Conservation (phyloP, 2,329 filamentous ascomycete genomes). For the Phaeosphaeria sp. region DNA sequence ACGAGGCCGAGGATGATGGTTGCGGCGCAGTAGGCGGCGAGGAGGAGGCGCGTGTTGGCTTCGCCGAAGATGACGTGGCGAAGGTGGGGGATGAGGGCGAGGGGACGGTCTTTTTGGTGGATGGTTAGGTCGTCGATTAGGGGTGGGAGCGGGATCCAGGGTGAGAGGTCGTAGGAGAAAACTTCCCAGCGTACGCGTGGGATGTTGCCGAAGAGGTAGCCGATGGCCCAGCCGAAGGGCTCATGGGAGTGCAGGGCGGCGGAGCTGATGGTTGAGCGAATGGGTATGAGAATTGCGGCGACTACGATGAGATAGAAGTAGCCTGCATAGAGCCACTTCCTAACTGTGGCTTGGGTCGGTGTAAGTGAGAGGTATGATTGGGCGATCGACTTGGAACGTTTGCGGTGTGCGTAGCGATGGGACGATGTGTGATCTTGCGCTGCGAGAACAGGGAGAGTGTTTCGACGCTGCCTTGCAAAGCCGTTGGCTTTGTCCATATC, state of each 20-base stretch:
- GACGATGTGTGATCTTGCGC: slow-evolving; percentile 29
- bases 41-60: slow-evolving; percentile 80
- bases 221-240: slow-evolving; percentile 89
- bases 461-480: slow-evolving; percentile 34
- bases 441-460: slow-evolving; percentile 40
- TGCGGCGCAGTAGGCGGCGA: slow-evolving; percentile 75
- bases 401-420: slow-evolving; percentile 30
- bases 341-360: slow-evolving; percentile 73
- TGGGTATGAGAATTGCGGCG: slow-evolving; percentile 70
- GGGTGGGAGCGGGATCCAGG: slow-evolving; percentile 77
- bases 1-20: slow-evolving; percentile 76
- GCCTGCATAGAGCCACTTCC: slow-evolving; percentile 84
- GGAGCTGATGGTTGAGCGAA: slow-evolving; percentile 72
- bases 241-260: slow-evolving; percentile 76
- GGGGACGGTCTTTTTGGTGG: slow-evolving; percentile 7
- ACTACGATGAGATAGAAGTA: slow-evolving; percentile 77
- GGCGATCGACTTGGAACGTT: slow-evolving; percentile 41
- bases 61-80: slow-evolving; percentile 71
- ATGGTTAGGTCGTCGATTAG: slow-evolving; percentile 36
- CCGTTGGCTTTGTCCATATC: slow-evolving; percentile 7
- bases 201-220: slow-evolving; percentile 85
- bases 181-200: slow-evolving; percentile 75
- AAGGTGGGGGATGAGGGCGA: slow-evolving; percentile 63
- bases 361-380: slow-evolving; percentile 83
- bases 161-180: slow-evolving; percentile 70